A percentile compares a stretch with the other conserved stretches of the same genome.
phyloP scores from a whole-genome alignment of 768 basidiomycete species.

The Mycena epipterygia region DNA sequence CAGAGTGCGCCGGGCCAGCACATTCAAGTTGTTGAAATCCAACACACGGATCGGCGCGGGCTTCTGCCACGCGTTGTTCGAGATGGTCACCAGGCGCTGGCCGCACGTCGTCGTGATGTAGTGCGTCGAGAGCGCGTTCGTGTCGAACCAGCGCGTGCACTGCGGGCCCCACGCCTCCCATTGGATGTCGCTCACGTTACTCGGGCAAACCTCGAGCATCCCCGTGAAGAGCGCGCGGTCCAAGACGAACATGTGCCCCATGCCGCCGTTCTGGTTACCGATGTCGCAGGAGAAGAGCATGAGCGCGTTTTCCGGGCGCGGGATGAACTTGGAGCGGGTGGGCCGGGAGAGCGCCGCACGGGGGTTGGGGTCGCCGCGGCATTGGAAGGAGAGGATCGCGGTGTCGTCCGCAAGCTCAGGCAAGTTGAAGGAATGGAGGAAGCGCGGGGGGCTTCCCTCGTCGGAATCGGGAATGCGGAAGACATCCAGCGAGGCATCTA shows the following conservation, averaged over 20 bases:
- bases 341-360: not conserved
- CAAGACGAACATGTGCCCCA: conserved; percentile 19
- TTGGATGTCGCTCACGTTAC: not conserved
- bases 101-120: conserved; percentile 30
- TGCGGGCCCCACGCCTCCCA: conserved; percentile 27
- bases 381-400: not conserved
- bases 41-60: conserved; percentile 24
- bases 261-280: not conserved
- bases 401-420: not conserved
- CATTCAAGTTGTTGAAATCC: conserved; percentile 10
- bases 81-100: conserved; percentile 21
- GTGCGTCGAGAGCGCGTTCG: not conserved
- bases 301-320: not conserved
- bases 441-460: not conserved
- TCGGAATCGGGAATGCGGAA: not conserved
- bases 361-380: conserved; percentile 20
- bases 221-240: not conserved
- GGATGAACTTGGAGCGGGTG: not conserved
- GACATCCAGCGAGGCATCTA: not conserved
- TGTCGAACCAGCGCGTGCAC: conserved; percentile 27
- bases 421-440: not conserved
- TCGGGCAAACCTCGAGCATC: not conserved
- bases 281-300: not conserved
- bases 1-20: not conserved
- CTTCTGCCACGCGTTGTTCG: not conserved